Base-by-base conservation (phyloP, 768 basidiomycete genomes). In the Termitomyces sp. region DNA sequence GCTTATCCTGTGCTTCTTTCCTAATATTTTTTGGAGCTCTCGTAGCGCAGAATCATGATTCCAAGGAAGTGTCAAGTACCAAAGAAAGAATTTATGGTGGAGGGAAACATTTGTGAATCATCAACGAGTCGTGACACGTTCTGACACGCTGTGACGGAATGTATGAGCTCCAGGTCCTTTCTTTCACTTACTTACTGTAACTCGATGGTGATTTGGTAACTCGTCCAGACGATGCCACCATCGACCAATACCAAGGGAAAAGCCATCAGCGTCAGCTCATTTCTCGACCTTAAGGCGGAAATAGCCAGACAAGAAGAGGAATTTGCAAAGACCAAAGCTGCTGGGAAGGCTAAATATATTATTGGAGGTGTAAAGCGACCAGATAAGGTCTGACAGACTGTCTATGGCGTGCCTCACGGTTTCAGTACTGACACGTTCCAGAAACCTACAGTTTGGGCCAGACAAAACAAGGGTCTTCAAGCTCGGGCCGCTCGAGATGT, bases 251-350 rank as follows among this genome's bases (percentile, higher is more conserved):
- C 84, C 0, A 88, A 82, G 67, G 85, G 84, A 16, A 82, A 85
- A 37, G 88, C 88, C 8, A 79, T 91, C 66, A 89, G 84, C 59
- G 79, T 87, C 4, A 81, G 79, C 57, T 91, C 92, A 0, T 90
- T 93, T 69, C 82, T 92, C n/a, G 89, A 93, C 65, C 83, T 95
- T 43, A 90, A 88, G 60, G 86, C 88, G n/a, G 86, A 88, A 60
- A 78, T 91, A 33, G 71, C 83, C 18, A 88, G 84, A 66, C 79
- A 80, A 55, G 83, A 87, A 65, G 78, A 81, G 37, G 82, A 84
- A 56, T 80, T 87, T 58, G 58, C 78, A 4, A 83, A 79, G 65
- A 77, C 73, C 53, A 91, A 88, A 64, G 83, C 81, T 12, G 72
- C 81, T 14, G 88, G 88, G 13, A 78, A 78, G 60, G 76, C 74